phyloP scores from a whole-genome alignment of 306 rosid species.

The Carpinus viminea region DNA sequence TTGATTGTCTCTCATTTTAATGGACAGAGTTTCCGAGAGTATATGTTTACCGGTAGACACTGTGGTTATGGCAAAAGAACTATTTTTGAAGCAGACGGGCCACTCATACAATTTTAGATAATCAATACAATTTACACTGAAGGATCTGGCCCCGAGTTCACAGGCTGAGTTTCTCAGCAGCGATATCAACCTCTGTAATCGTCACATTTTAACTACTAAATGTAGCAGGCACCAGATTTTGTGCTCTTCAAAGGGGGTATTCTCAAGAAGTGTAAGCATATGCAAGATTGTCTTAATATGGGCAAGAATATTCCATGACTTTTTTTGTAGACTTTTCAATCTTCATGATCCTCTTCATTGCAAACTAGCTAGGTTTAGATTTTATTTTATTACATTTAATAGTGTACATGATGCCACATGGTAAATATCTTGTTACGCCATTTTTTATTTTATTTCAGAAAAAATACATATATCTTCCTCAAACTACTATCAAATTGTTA shows the following conservation, averaged over 20 bases:
- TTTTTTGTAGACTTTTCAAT: neutral
- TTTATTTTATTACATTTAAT: too few species aligned
- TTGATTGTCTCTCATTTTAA: neutral
- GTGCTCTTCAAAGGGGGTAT: neutral
- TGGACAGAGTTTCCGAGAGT: constrained; percentile 1
- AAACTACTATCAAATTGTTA: too few species aligned
- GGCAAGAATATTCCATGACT: constrained; percentile 1
- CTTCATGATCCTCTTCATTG: too few species aligned
- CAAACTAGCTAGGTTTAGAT: too few species aligned
- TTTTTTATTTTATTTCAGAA: too few species aligned
- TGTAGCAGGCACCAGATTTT: neutral
- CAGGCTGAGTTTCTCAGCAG: constrained; percentile 5
- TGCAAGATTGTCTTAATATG: neutral
- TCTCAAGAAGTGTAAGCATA: constrained; percentile 8
- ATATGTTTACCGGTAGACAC: neutral
- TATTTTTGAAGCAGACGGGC: neutral
- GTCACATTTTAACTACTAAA: neutral
- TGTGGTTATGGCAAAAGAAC: neutral
- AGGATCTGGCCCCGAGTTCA: constrained; percentile 6
- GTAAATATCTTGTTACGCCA: too few species aligned
- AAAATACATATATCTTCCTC: too few species aligned
- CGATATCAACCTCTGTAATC: neutral
- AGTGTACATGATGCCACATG: too few species aligned
- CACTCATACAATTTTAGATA: neutral
- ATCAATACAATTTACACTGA: neutral